Base-by-base conservation (phyloP, 2,329 filamentous ascomycete genomes). In the Emmonsiellopsis sp. region DNA sequence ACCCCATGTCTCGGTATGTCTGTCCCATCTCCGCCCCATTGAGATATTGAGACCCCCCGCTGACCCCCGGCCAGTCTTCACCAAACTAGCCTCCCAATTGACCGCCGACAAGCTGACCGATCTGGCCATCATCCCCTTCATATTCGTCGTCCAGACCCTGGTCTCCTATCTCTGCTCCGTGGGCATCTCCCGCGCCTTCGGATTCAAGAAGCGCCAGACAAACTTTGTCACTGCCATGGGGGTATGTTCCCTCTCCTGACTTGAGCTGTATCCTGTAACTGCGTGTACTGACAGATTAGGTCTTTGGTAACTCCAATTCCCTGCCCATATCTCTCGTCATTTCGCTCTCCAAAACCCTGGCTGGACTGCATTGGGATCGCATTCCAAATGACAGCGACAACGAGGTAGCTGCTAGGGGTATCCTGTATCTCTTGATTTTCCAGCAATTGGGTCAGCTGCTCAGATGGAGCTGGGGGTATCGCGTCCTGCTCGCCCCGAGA, bases 141-240 rank as follows among this genome's bases (percentile, higher is more conserved):
- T 98, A 67, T 97, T 97, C 70, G 64, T 90, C 55, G 78, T 93
- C 33, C 92, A 96, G 73, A 96, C 90, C 0, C 61, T 86, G 7
- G 84, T 97, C 32, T 97, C 92, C 11, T 98, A 90, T 73, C 52
- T 82, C 2, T 88, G 90, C 52, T 85, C 91, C 2, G 72, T 83
- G 7, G 63, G 79, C 10, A 81, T 97, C 52, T 82, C 87, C 14
- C 85, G 81, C 70, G 74, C 83, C 48, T 95, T 91, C 68, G 78
- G 87, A 13, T 91, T 98, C 71, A 83, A 83, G 62, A 90, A 87
- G 69, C 83, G 92, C 57, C 87, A 90, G 42, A 82, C 85, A 60
- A 98, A 98, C 73, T 98, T 98, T 65, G 87, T 98, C 42, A 87
- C 89, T 34, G 93, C 93, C 51, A 98, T 98, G 93, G 91, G 88